Evolutionary conservation across 352 stramenopile genomes (phyloP).

Genomic region (Globisporangium takayamanum): DNA sequence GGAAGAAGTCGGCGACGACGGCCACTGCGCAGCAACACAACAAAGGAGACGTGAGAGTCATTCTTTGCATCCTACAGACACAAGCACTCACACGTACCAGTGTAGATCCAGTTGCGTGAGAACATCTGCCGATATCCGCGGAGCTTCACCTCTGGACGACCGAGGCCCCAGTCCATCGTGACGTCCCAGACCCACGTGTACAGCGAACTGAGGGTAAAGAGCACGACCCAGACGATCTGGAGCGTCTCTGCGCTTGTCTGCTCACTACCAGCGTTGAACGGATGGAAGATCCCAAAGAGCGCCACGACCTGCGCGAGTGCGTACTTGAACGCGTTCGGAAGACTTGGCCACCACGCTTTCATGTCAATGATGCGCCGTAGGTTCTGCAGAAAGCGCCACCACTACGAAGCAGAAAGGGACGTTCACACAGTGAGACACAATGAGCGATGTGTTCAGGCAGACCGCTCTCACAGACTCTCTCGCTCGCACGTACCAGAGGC

Average conservation of each 20-base stretch:
- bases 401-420: slow-evolving; percentile 20
- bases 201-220: slow-evolving; percentile 76
- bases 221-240: slow-evolving; percentile 63
- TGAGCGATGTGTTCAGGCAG: background rate
- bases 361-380: slow-evolving; percentile 93
- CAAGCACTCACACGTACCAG: background rate
- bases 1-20: slow-evolving; percentile 72
- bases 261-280: slow-evolving; percentile 41
- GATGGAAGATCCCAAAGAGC: slow-evolving; percentile 84
- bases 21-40: slow-evolving; percentile 22
- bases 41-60: background rate
- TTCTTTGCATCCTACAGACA: background rate
- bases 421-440: background rate
- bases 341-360: slow-evolving; percentile 91
- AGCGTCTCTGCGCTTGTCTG: slow-evolving; percentile 22
- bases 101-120: slow-evolving; percentile 68
- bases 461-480: background rate
- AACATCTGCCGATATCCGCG: slow-evolving; percentile 84
- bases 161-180: slow-evolving; percentile 85
- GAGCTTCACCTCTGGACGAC: slow-evolving; percentile 70
- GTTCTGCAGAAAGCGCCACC: slow-evolving; percentile 97
- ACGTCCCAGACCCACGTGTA: slow-evolving; percentile 84
- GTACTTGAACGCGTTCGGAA: slow-evolving; percentile 97
- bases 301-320: slow-evolving; percentile 76
- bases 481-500: slow-evolving; percentile 52